Base-by-base conservation (phyloP, 371 early-diverging fungal species). In the Coelomomyces lativittatus region DNA sequence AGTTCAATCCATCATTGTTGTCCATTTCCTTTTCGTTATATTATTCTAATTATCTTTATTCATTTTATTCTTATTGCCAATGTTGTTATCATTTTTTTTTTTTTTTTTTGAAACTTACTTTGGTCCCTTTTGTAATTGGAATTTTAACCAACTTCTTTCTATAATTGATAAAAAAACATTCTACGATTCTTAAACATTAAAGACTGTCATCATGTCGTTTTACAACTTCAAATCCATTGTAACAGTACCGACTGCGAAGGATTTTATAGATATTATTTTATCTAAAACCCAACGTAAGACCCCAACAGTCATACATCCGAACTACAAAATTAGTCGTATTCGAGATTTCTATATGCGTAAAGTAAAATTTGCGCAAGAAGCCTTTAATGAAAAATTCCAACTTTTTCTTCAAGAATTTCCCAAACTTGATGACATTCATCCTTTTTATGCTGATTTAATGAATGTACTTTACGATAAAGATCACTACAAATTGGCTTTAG, bases 391-490 rank as follows among this genome's bases (percentile, higher is more conserved):
- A 56, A 89, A 92, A 64, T 78, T 99, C 50, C 79, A 82, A 51
- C 71, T 72, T 47, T 97, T 99, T 56, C 63, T 97, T 29, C 80
- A 76, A 8, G 91, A 96, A 59, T 99, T 99, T 62, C 99, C 99
- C 40, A 88, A 93, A 55, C 75, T 99, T 30, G 99, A 99, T 68
- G 97, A 96, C 61, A 89, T 99, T 53, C 99, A 99, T 63, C 99
- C 99, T 17, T 99, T 99, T 73, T 97, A 97, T 62, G 79, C 96
- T n/a, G 99, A 99, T 66, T 68, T 99, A 56, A 96, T 99, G 88
- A 98, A 98, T 69, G 97, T 99, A 24, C 78, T 99, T 40, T 99
- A 99, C 75, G 99, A 99, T 79, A 86, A 88, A 64, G 99, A 99
- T 63, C 98, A 98, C 66, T 99, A 98, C 80, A 99, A 99, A 72